A percentile compares a stretch with the other conserved stretches of the same genome.
phyloP scores from a whole-genome alignment of 1,284 basidiomycete genomes.

The Coniferiporia weirii region DNA sequence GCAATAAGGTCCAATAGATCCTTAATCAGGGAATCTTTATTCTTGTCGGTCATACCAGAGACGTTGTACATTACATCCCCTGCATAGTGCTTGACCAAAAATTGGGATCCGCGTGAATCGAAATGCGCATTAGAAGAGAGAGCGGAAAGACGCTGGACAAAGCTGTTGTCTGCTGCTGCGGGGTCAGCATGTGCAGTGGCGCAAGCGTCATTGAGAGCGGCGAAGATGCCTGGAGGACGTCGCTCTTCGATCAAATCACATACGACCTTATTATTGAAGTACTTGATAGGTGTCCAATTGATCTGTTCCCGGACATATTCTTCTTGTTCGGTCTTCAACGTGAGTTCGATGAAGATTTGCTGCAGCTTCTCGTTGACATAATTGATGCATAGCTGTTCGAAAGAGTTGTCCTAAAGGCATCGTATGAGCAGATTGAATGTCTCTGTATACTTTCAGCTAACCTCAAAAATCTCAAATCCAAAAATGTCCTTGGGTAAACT shows the following conservation, averaged over 20 bases:
- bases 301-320: slow-evolving; percentile 99
- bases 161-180: slow-evolving; percentile 93
- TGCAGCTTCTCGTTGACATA: slow-evolving; percentile 99
- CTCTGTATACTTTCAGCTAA: slow-evolving; percentile 24
- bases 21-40: slow-evolving; percentile 96
- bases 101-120: slow-evolving; percentile 86
- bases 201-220: slow-evolving; percentile 96
- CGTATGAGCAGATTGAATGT: neutral
- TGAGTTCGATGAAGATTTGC: slow-evolving; percentile 99
- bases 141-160: slow-evolving; percentile 85
- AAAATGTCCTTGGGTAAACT: slow-evolving; percentile 75
- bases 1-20: slow-evolving; percentile 91
- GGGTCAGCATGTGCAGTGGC: slow-evolving; percentile 99
- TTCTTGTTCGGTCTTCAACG: slow-evolving; percentile 98
- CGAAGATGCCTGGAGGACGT: slow-evolving; percentile 95
- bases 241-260: slow-evolving; percentile 98
- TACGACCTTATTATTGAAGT: slow-evolving; percentile 95
- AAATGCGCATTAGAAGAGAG: slow-evolving; percentile 86
- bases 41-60: slow-evolving; percentile 99
- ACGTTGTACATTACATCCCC: slow-evolving; percentile 99
- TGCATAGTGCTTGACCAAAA: slow-evolving; percentile 91
- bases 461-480: slow-evolving; percentile 97
- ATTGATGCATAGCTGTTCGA: slow-evolving; percentile 99
- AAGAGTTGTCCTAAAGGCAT: slow-evolving; percentile 81
- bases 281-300: slow-evolving; percentile 99